Evolutionary conservation across 2,329 filamentous ascomycete genomes (phyloP).

Genomic region (Penicillium aurantiogriseum): DNA sequence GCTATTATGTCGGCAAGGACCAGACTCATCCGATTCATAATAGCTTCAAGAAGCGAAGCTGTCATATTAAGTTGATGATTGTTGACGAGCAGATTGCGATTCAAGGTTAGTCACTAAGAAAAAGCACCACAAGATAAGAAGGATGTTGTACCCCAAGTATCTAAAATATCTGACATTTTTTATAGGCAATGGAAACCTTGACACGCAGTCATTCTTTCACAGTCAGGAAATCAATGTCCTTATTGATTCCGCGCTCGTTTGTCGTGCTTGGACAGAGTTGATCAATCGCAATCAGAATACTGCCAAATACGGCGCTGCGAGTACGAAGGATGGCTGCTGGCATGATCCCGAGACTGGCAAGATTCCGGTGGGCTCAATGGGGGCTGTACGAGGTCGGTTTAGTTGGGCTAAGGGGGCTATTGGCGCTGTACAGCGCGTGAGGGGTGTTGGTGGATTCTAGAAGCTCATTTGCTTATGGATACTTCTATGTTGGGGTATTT

Average conservation of each 20-base stretch:
- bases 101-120: conserved; percentile 46
- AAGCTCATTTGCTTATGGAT: background rate
- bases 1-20: conserved; percentile 73
- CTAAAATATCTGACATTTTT: background rate
- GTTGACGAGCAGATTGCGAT: conserved; percentile 68
- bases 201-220: conserved; percentile 78
- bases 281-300: conserved; percentile 68
- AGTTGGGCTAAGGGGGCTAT: conserved; percentile 59
- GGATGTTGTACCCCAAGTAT: background rate
- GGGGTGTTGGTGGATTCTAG: conserved; percentile 57
- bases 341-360: conserved; percentile 51
- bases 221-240: conserved; percentile 76
- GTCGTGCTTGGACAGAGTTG: conserved; percentile 60
- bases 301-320: conserved; percentile 54
- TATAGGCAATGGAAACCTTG: conserved; percentile 69
- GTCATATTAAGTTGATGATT: conserved; percentile 76
- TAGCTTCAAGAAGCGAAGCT: conserved; percentile 63
- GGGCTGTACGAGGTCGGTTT: conserved; percentile 55
- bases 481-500: background rate
- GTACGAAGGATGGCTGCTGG: conserved; percentile 61
- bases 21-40: conserved; percentile 67
- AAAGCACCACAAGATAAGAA: background rate
- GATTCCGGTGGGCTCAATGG: conserved; percentile 51
- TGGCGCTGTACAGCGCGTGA: conserved; percentile 58
- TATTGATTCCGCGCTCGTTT: conserved; percentile 64